phyloP scores from a whole-genome alignment of 805 yeast species.

The Kodamaea leandrae region DNA sequence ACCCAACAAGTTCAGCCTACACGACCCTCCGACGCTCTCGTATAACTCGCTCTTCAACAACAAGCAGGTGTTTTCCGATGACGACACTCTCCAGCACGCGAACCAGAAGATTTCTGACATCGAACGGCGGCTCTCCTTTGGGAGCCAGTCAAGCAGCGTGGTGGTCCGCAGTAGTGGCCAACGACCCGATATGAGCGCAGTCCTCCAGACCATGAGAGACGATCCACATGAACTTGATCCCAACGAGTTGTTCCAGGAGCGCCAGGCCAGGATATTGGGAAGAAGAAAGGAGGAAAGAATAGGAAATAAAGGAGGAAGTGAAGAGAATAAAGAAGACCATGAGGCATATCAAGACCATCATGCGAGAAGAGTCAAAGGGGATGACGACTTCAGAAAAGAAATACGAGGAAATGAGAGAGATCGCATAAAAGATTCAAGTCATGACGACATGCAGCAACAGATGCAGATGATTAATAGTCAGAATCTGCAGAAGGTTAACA shows the following conservation, averaged over 20 bases:
- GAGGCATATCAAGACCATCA: too few relatives aligned
- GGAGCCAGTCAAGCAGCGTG: slow-evolving; percentile 25
- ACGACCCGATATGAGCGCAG: slow-evolving; percentile 20
- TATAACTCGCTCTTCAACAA: slow-evolving; percentile 8
- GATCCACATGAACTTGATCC: slow-evolving; percentile 17
- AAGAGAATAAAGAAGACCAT: too few relatives aligned
- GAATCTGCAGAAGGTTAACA: too few relatives aligned
- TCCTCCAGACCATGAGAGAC: slow-evolving; percentile 32
- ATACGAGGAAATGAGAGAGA: too few relatives aligned
- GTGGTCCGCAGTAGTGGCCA: slow-evolving; percentile 26
- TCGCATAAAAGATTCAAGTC: too few relatives aligned
- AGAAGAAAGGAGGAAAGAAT: slow-evolving; percentile 14
- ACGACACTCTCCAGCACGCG: slow-evolving; percentile 13
- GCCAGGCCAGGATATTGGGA: slow-evolving; percentile 33
- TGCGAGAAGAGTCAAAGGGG: too few relatives aligned
- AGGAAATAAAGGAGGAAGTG: neutral
- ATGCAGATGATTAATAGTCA: too few relatives aligned
- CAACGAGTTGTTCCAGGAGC: slow-evolving; percentile 36
- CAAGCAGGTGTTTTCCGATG: neutral
- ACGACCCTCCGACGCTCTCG: slow-evolving; percentile 7
- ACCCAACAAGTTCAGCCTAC: slow-evolving; percentile 8
- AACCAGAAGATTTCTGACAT: slow-evolving; percentile 29
- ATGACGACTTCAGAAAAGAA: too few relatives aligned
- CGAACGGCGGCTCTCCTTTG: slow-evolving; percentile 35
- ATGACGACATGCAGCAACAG: too few relatives aligned